phyloP scores from a whole-genome alignment of 306 rosid species.

The Potentilla sterilis region DNA sequence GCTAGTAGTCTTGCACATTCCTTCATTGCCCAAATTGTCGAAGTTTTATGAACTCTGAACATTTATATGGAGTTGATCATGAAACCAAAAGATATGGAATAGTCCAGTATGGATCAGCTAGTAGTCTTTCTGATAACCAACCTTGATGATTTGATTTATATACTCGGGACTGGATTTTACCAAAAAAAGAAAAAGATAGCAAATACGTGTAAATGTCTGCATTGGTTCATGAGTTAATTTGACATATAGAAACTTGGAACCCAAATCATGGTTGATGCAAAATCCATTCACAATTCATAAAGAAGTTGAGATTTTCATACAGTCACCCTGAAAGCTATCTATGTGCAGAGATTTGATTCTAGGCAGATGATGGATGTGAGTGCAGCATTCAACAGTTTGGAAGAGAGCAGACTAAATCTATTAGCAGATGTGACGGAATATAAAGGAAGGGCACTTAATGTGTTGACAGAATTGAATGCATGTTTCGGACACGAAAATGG shows the following conservation, averaged over 20 bases:
- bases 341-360: conserved; percentile 27
- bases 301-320: neutral
- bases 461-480: conserved; percentile 29
- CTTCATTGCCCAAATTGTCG: neutral
- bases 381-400: conserved; percentile 22
- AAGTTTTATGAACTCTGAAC: neutral
- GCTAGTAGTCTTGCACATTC: neutral
- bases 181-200: neutral
- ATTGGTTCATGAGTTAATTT: neutral
- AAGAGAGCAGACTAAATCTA: conserved; percentile 33
- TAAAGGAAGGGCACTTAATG: conserved; percentile 28
- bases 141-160: neutral
- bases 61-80: neutral
- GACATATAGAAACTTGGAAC: neutral
- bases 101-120: neutral
- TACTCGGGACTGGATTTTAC: neutral
- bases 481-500: conserved; percentile 25
- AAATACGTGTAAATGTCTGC: neutral
- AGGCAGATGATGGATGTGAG: conserved; percentile 27
- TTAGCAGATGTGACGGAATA: conserved; percentile 20
- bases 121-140: neutral
- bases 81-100: neutral
- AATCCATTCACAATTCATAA: neutral
- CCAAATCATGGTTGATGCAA: neutral
- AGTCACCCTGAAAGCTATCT: too few relatives aligned